A percentile compares a stretch with the other conserved stretches of the same genome.
Conservation (phyloP, 2,329 filamentous ascomycete species). For the Trichoderma polysporum region DNA sequence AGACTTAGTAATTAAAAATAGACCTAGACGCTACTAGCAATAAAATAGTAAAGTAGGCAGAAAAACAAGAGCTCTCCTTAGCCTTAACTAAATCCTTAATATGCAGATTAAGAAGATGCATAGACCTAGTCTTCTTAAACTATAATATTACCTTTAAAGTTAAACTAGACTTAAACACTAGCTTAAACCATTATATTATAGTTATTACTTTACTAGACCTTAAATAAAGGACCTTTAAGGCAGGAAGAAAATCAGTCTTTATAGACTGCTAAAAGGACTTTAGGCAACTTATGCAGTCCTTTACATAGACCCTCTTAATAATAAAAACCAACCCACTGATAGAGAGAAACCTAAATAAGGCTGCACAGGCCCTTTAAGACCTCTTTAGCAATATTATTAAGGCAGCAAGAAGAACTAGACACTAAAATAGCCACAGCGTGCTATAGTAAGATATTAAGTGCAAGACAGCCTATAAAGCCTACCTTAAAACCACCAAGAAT, state of each 20-base stretch:
- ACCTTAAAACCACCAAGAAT: no score
- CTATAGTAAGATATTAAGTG: no score
- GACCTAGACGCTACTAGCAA: background rate
- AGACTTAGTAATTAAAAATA: background rate
- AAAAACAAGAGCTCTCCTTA: background rate
- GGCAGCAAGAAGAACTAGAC: no score
- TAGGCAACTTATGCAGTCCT: background rate
- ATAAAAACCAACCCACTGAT: no score
- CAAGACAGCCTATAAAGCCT: no score
- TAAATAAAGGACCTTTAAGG: background rate
- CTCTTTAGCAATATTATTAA: background rate
- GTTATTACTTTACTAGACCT: background rate
- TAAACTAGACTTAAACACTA: background rate
- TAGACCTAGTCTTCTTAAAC: background rate
- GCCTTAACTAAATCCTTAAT: background rate
- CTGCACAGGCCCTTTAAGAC: background rate
- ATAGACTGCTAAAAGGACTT: background rate
- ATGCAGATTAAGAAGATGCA: background rate
- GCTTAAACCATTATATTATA: no score
- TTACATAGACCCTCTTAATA: background rate
- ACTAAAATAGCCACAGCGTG: no score
- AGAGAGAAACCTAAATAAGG: background rate
- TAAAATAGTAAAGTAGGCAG: background rate
- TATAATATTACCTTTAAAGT: background rate
- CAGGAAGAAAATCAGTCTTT: background rate